Evolutionary conservation across 768 basidiomycete species (phyloP), one percentile per base, ranked within the genome.

Genomic region (Mycena albidolilacea): DNA sequence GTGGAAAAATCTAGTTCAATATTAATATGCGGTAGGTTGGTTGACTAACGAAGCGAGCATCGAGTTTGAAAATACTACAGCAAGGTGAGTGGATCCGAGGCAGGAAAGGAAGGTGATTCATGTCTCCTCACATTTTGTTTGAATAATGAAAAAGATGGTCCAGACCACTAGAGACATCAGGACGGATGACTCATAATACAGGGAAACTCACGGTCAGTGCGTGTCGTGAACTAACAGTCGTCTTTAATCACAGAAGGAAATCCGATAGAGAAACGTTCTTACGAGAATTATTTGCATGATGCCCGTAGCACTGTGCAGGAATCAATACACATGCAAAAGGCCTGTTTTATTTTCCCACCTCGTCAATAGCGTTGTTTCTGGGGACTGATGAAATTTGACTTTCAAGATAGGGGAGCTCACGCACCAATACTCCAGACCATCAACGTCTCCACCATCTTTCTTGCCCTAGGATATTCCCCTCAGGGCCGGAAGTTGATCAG

Each of bases 1-100:
- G 7, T 5, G 41, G 41, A 43, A 43, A 9, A 7, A 10, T 43
- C 23, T 9, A 43, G 41, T 43, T 30, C 30, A 30, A 14, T 43
- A 10, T 59, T 5, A 17, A 35, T 12, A 15, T 35, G 15, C 19
- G 11, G 4, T 1, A 35, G 46, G 14, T 23, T 55, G 2, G 7
- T 48, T 12, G 19, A 48, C 69, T 30, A 15, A 70, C 70, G 64
- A 59, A 15, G 70, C 70, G n/a, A 71, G 64, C 70, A 68, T 68
- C 1, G 67, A 52, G 48, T 68, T 68, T 4, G 67, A 68, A 30
- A 68, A 68, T 50, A 68, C 67, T 68, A 21, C 6, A 9, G 4
- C 10, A 50, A 7, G 50, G 17, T 15, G 55, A 48, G 46, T 15
- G 35, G 17, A 7, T 44, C 21, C 44, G 11, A 35, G 19, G 7